phyloP scores from a whole-genome alignment of 805 yeast species.

The Sugiyamaella lignohabitans region DNA sequence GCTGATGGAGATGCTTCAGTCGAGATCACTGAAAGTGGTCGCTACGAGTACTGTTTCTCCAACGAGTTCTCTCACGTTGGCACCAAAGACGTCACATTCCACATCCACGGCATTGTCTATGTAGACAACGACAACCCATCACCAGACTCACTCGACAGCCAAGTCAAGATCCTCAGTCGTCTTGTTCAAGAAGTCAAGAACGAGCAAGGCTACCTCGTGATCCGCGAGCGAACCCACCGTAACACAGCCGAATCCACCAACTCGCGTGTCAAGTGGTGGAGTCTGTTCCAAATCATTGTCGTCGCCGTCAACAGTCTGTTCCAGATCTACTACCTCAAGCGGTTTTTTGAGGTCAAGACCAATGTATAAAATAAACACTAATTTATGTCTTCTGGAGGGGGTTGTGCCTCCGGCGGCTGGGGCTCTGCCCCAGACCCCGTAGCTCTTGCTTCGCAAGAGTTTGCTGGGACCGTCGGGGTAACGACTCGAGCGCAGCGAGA shows the following conservation, averaged over 20 bases:
- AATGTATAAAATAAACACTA: conserved; percentile 48
- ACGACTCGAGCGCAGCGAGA: too few species aligned
- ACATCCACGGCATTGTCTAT: conserved; percentile 87
- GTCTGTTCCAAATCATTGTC: conserved; percentile 79
- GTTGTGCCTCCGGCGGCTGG: neutral
- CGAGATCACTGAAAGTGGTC: conserved; percentile 62
- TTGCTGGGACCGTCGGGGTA: too few species aligned
- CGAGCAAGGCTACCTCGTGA: conserved; percentile 83
- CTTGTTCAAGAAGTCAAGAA: conserved; percentile 82
- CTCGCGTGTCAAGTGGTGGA: conserved; percentile 97
- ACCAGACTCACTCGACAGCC: conserved; percentile 73
- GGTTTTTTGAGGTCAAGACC: conserved; percentile 92
- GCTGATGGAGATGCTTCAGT: conserved; percentile 78
- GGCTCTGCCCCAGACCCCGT: neutral
- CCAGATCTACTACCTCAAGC: conserved; percentile 88
- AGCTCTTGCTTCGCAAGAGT: too few species aligned
- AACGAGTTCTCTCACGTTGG: conserved; percentile 68
- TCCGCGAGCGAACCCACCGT: conserved; percentile 95
- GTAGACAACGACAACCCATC: conserved; percentile 73
- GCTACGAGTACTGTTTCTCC: conserved; percentile 82
- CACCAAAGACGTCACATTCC: conserved; percentile 89
- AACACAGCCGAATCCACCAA: conserved; percentile 98
- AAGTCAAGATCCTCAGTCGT: conserved; percentile 68
- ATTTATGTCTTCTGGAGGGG: neutral
- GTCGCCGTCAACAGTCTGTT: conserved; percentile 82